Base-by-base conservation (phyloP, 2,329 filamentous ascomycete species). In the Incumbomyces delicatus region DNA sequence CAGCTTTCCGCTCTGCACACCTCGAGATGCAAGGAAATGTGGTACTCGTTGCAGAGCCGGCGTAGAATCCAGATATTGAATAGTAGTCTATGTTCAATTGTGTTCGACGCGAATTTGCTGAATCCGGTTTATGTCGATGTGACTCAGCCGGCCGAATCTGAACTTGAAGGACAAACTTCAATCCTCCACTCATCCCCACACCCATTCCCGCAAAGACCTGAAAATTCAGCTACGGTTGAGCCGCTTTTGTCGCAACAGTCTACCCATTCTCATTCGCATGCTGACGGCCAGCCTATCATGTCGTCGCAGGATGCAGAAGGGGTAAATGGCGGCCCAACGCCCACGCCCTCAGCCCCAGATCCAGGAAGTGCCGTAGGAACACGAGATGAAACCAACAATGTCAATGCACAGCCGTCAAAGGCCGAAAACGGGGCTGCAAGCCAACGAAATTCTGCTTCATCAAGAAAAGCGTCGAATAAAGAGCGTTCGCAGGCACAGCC, bases 401-500 rank as follows among this genome's bases (percentile, higher is more conserved):
- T 8, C 22, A 27, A 27, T 27, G 8, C 22, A 27, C 22, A 27
- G 22, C 22, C 22, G 22, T 8, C 18, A 18, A n/a, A 41, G 8
- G 31, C 22, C 18, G 20, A 20, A 31, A 50, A 52, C 44, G 50
- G 44, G 22, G 22, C 22, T 5, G 22, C 22, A 27, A 27, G 22
- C 5, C 22, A 27, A 8, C 5, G 22, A 27, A 27, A 27, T 8
- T 27, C n/a, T 3, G 40, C 11, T 8, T 6, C 53, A 47, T 41
- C 50, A 49, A 35, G 30, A 48, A 18, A 49, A 47, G 22, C 22
- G 34, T 16, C 29, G 14, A 39, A 46, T 18, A 34, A 46, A 36
- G 17, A 44, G 14, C 44, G 49, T 34, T 46, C 52, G 4, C 48
- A 53, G 4, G 18, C 44, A 13, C 37, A 49, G 5, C 20, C 49